phyloP scores from a whole-genome alignment of 2,329 filamentous ascomycete species.

The Fusarium sp. region DNA sequence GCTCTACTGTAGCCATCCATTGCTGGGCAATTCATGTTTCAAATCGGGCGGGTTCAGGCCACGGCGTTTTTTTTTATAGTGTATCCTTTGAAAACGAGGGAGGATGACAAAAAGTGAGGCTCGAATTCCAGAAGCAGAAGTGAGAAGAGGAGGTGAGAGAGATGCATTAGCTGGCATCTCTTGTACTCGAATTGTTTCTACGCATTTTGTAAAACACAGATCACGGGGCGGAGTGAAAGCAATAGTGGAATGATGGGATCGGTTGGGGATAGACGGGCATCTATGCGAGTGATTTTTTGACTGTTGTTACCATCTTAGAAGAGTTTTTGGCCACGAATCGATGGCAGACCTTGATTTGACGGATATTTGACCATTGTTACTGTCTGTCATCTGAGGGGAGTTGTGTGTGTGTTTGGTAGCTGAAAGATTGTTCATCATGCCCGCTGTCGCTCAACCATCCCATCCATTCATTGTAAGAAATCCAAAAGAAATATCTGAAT shows the following conservation, averaged over 20 bases:
- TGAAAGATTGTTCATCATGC: slow-evolving; percentile 9
- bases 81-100: slow-evolving; percentile 29
- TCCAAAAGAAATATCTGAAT: slow-evolving; percentile 10
- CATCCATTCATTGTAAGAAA: slow-evolving; percentile 1
- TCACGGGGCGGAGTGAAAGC: neutral
- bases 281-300: slow-evolving; percentile 3
- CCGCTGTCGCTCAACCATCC: slow-evolving; percentile 22
- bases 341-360: neutral
- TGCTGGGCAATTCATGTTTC: slow-evolving; percentile 28
- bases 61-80: slow-evolving; percentile 43
- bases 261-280: slow-evolving; percentile 6
- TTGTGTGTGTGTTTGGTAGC: slow-evolving; percentile 19
- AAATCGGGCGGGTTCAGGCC: slow-evolving; percentile 36
- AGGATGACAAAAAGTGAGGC: slow-evolving; percentile 3
- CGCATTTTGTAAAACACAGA: slow-evolving; percentile 5
- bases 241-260: neutral
- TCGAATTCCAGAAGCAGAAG: neutral
- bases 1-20: slow-evolving; percentile 11
- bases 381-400: neutral
- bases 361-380: neutral
- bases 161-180: neutral
- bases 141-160: neutral
- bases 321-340: neutral
- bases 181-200: neutral
- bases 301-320: neutral